Evolutionary conservation across 345 rosid species (phyloP), one percentile per base, ranked within the genome.

Genomic region (Trapa incisa): DNA sequence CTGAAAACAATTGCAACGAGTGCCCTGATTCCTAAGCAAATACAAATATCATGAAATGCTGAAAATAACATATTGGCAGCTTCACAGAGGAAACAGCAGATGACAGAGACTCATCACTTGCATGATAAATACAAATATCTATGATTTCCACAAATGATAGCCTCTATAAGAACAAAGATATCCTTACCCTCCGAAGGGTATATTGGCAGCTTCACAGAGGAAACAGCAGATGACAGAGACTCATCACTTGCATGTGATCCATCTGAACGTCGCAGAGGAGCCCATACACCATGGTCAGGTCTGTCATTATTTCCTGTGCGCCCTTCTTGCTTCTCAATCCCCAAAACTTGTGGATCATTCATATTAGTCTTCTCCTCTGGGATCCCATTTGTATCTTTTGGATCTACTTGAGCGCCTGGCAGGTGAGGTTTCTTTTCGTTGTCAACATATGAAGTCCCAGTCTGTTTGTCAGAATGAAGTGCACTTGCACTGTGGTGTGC

Each of bases 241-340:
- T 84, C 86, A 61, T 84, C 89, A 79, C 83, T 82, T 43, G 80
- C 86, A 83, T 64, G 79, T 35, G 83, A 77, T 70, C 86, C 89
- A 71, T 84, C 85, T 33, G 82, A 81, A 71, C 77, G 82, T 37
- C 78, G 83, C 73, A 87, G 82, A 48, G 47, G 37, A 53, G 88
- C 69, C 87, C 89, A 76, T 5, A 80, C 83, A 70, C 79, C 76
- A 52, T 80, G 88, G 67, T 86, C 91, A 64, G 85, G 83, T 61
- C 84, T 78, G 70, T 86, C 92, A 78, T 78, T 84, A 68, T 81
- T 79, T 77, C 86, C 76, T 41, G 75, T 42, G 58, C 78, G 83
- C 57, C 73, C 79, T 79, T 82, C 91, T 35, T 61, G 78, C 72
- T 82, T 86, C 68, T 80, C 85, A 42, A 62, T 72, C 36, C 70